Percentiles rank a stretch among this genome's conserved stretches.
phyloP scores from a whole-genome alignment of 2,329 filamentous ascomycete genomes.

The Aspergillus sp. region DNA sequence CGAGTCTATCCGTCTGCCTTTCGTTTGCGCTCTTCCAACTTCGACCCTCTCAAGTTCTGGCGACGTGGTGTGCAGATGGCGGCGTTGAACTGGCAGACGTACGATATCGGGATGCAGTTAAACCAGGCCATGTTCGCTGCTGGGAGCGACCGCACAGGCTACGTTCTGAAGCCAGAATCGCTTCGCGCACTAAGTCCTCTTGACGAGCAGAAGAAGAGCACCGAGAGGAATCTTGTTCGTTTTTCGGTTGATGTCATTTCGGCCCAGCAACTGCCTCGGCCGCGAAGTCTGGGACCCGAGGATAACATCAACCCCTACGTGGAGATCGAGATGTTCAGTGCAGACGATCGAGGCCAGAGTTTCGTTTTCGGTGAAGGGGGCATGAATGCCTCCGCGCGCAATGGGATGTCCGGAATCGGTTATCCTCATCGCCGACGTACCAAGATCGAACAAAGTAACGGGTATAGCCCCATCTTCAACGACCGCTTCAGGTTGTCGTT shows the following conservation, averaged over 20 bases:
- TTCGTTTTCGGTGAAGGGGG: conserved; percentile 65
- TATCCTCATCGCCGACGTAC: conserved; percentile 77
- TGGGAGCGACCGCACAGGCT: conserved; percentile 80
- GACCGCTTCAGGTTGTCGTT: conserved; percentile 75
- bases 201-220: conserved; percentile 49
- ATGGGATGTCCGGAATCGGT: conserved; percentile 64
- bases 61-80: conserved; percentile 96
- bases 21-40: conserved; percentile 85
- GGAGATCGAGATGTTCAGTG: conserved; percentile 90
- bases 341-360: conserved; percentile 83
- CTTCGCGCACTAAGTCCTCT: conserved; percentile 53
- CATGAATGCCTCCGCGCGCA: conserved; percentile 61
- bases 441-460: conserved; percentile 77
- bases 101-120: conserved; percentile 90
- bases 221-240: conserved; percentile 75
- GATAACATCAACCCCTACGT: conserved; percentile 87
- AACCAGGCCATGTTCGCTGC: conserved; percentile 98
- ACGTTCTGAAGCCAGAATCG: conserved; percentile 87
- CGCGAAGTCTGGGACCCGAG: conserved; percentile 67
- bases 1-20: conserved; percentile 85
- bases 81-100: conserved; percentile 97
- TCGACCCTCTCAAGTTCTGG: conserved; percentile 92
- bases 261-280: conserved; percentile 88
- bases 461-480: conserved; percentile 88
- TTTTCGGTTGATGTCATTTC: conserved; percentile 90